These are phyloP conservation scores for Helenozyma rhizophorensis DNA, from an alignment of 805 yeast species.

Conservation along the genomic window DNA sequence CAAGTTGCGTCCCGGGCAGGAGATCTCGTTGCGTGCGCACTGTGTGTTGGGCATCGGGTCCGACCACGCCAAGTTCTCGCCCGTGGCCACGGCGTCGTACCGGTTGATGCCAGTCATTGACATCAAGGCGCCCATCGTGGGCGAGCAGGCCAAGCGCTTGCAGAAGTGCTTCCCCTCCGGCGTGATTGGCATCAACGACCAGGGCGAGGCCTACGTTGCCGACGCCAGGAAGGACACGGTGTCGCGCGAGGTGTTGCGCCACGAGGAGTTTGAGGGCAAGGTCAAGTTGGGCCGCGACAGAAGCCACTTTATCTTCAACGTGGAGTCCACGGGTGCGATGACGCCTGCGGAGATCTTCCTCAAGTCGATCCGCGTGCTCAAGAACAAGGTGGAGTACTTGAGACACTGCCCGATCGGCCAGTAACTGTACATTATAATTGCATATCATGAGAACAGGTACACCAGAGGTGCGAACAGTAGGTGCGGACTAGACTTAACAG, in stretches of 20 bases:
- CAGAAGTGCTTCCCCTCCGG: constrained; percentile 92
- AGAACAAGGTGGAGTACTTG: constrained; percentile 77
- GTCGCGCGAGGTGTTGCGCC: constrained; percentile 92
- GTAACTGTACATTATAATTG: constrained; percentile 17
- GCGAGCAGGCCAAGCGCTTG: constrained; percentile 72
- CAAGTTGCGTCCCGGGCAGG: constrained; percentile 95
- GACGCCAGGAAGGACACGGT: constrained; percentile 96
- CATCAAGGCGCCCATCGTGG: constrained; percentile 68
- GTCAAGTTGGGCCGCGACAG: constrained; percentile 89
- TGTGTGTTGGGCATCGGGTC: constrained; percentile 88
- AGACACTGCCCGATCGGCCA: constrained; percentile 74
- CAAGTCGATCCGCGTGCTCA: constrained; percentile 81
- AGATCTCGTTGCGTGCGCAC: constrained; percentile 83
- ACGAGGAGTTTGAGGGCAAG: constrained; percentile 82
- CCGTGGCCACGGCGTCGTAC: constrained; percentile 95
- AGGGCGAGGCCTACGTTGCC: constrained; percentile 71
- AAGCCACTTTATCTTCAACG: constrained; percentile 90
- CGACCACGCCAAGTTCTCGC: constrained; percentile 97
- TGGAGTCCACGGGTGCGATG: constrained; percentile 96
- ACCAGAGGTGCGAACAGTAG: too few relatives aligned
- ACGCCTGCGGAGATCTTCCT: constrained; percentile 93
- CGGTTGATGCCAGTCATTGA: constrained; percentile 86
- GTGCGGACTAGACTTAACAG: too few relatives aligned
- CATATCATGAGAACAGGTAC: constrained; percentile 2
- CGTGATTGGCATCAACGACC: constrained; percentile 69